Conservation (phyloP, 805 yeast species). For the Kuraishia cidri region DNA sequence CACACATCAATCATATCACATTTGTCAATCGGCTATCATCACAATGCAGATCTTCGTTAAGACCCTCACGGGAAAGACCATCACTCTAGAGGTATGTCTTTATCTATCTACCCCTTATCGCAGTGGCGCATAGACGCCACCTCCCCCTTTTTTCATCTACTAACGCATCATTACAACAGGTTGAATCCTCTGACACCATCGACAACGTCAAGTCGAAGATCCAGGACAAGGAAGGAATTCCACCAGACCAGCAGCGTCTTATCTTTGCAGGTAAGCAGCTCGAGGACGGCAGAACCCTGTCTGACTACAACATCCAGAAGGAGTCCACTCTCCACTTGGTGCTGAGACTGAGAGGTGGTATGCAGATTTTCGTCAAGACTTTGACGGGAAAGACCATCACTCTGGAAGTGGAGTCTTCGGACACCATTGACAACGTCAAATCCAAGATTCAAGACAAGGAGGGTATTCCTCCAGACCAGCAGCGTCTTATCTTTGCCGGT, state of each 20-base stretch:
- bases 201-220: conserved; percentile 34
- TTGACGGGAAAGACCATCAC: conserved; percentile 90
- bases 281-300: conserved; percentile 81
- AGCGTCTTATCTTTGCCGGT: conserved; percentile 32
- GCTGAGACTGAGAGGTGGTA: conserved; percentile 77
- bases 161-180: too few species aligned
- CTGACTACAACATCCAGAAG: conserved; percentile 60
- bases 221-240: conserved; percentile 34
- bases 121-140: too few species aligned
- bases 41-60: conserved; percentile 85
- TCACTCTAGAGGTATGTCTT: conserved; percentile 63
- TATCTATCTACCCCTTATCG: too few species aligned
- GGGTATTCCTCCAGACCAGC: conserved; percentile 34
- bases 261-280: conserved; percentile 38
- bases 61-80: conserved; percentile 86
- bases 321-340: conserved; percentile 67
- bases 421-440: conserved; percentile 33
- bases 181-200: conserved; percentile 33
- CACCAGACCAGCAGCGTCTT: conserved; percentile 35
- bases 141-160: too few species aligned
- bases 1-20: too few species aligned
- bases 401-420: conserved; percentile 67
- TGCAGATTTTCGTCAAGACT: conserved; percentile 74
- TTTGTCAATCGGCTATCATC: too few species aligned
- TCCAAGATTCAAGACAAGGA: conserved; percentile 32